Conservation (phyloP, 2,329 filamentous ascomycete genomes). For the Ceratocystis variospora region DNA sequence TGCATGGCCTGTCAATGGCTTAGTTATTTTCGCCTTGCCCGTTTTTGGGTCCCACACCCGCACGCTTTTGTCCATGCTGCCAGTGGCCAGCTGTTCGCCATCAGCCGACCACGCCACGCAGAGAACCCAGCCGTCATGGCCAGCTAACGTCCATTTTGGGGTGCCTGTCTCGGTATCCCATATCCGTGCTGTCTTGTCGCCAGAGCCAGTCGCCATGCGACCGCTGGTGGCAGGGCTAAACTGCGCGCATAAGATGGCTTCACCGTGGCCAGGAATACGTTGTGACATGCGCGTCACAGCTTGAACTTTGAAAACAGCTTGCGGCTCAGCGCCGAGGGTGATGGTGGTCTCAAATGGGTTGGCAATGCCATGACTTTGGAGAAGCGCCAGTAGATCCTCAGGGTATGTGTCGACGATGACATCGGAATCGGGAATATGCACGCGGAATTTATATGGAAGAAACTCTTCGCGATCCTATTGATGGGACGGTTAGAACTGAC, state of each 20-base stretch:
- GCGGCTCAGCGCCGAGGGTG: constrained; percentile 53
- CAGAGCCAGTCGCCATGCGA: constrained; percentile 72
- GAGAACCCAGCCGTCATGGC: constrained; percentile 81
- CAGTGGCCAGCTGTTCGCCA: constrained; percentile 66
- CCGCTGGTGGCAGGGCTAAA: constrained; percentile 71
- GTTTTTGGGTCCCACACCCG: constrained; percentile 76
- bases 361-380: constrained; percentile 42
- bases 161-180: constrained; percentile 95
- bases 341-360: constrained; percentile 44
- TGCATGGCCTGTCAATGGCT: constrained; percentile 63
- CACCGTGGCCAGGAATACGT: constrained; percentile 77
- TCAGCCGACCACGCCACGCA: constrained; percentile 81
- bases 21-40: constrained; percentile 56
- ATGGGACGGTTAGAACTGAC: not conserved
- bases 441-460: constrained; percentile 47
- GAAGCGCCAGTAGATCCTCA: constrained; percentile 38
- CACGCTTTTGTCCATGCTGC: constrained; percentile 87
- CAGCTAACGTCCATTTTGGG: constrained; percentile 69
- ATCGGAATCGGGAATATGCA: constrained; percentile 42
- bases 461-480: constrained; percentile 43
- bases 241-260: constrained; percentile 72
- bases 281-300: constrained; percentile 82
- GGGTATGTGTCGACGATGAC: constrained; percentile 44
- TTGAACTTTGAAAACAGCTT: constrained; percentile 87
- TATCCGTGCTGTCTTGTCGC: constrained; percentile 80